Conservation (phyloP, 202 grass and related monocot species). For the Musa balbisiana region DNA sequence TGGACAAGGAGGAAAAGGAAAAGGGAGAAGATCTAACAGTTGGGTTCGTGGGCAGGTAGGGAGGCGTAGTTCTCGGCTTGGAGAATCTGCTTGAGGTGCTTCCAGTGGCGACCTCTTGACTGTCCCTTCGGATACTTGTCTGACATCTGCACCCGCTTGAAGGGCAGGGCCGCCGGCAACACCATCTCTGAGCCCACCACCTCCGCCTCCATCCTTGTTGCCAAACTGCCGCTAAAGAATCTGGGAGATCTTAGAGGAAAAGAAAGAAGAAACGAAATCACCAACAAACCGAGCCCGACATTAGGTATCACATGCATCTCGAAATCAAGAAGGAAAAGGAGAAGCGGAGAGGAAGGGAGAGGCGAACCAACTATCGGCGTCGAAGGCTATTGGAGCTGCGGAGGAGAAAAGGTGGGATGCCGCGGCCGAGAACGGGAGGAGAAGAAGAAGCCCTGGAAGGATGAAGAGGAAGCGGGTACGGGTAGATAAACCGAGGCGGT, state of each 20-base stretch:
- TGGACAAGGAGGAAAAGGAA: neutral
- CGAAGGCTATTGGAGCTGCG: too few relatives aligned
- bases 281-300: neutral
- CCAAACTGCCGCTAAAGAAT: neutral
- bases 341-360: neutral
- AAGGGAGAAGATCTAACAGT: slow-evolving; percentile 39
- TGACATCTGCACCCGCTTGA: slow-evolving; percentile 86
- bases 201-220: slow-evolving; percentile 54
- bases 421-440: too few relatives aligned
- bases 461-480: too few relatives aligned
- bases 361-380: too few relatives aligned
- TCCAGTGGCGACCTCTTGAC: slow-evolving; percentile 84
- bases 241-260: neutral
- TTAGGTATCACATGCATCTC: neutral
- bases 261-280: neutral
- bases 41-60: slow-evolving; percentile 51
- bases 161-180: slow-evolving; percentile 45
- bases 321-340: neutral
- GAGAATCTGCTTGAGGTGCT: slow-evolving; percentile 84
- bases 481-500: too few relatives aligned
- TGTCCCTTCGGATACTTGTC: slow-evolving; percentile 97
- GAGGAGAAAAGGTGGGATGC: too few relatives aligned
- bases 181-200: slow-evolving; percentile 60
- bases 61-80: slow-evolving; percentile 58
- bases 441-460: too few relatives aligned